Base-by-base conservation (phyloP, 2,329 filamentous ascomycete species). In the Knoxdaviesia capensis region DNA sequence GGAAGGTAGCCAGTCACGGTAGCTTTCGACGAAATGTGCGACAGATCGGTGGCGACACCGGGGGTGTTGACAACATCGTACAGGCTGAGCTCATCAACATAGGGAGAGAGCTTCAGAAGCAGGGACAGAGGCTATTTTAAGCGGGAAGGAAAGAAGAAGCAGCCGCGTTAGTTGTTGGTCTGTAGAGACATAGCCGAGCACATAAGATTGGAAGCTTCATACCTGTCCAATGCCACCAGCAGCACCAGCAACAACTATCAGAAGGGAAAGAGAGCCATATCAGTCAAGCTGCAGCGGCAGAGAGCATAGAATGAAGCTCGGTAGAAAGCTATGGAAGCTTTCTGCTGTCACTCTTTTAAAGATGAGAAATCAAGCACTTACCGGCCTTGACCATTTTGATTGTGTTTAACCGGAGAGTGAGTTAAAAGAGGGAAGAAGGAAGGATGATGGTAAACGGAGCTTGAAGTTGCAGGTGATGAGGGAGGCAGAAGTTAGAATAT, bases 61-160 rank as follows among this genome's bases (percentile, higher is more conserved):
- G 86, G 87, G 41, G 86, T 92, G 74, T 96, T 94, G 64, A 96
- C 88, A 51, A 98, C 87, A 93, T 98, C 90, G 71, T 94, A 98
- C 54, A 98, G 82, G 47, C 86, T 72, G 54, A 98, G 83, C 69
- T 96, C 84, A 56, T 88, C 80, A 55, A 98, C 71, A 56, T 85
- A 76, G 50, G 86, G 81, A 57, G 71, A 83, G 51, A 81, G 76
- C 76, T 98, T 98, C 60, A 96, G 74, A 54, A 98, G 81, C 52
- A 98, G 83, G 50, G 90, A 98, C 56, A 98, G 74, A 52, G 90
- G 90, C 87, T 96, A 43, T 30, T 42, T 42, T 34, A 57, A 38
- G 11, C 37, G 45, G 34, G 44, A 40, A 41, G 48, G 42, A 38
- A 36, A 41, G 20, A 20, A 20, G 20, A 2, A 20, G 20, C 20